These are phyloP conservation scores for Coniochaeta prunicola DNA, from an alignment of 2,329 filamentous ascomycete species.

Conservation along the genomic window DNA sequence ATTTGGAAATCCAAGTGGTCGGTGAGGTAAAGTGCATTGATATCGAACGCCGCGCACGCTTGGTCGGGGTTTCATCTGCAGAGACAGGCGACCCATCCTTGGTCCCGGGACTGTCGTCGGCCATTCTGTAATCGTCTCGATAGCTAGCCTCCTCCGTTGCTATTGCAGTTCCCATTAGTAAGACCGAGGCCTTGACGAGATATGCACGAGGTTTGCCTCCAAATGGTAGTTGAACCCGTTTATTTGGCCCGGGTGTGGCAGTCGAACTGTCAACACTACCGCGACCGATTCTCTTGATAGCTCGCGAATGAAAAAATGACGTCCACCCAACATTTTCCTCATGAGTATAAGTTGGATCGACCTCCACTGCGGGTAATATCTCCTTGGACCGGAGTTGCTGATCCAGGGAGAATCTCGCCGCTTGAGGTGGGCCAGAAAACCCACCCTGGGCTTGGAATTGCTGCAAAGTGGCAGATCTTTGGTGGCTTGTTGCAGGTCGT, in stretches of 20 bases:
- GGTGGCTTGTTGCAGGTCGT: slow-evolving; percentile 71
- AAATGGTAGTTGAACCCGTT: slow-evolving; percentile 17
- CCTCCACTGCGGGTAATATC: slow-evolving; percentile 8
- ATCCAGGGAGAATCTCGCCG: slow-evolving; percentile 24
- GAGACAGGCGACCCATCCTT: slow-evolving; percentile 2
- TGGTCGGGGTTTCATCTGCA: slow-evolving; percentile 19
- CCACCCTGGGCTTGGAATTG: slow-evolving; percentile 28
- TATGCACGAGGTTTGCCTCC: slow-evolving; percentile 21
- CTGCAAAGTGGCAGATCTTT: slow-evolving; percentile 65
- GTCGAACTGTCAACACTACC: slow-evolving; percentile 19
- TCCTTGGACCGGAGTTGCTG: slow-evolving; percentile 19
- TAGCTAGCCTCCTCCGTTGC: slow-evolving; percentile 12
- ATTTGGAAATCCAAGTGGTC: slow-evolving; percentile 47
- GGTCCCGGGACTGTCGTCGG: neutral
- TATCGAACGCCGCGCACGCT: slow-evolving; percentile 42
- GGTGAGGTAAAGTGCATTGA: slow-evolving; percentile 55
- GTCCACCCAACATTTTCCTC: slow-evolving; percentile 30
- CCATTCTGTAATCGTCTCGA: neutral
- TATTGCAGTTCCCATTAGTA: slow-evolving; percentile 14
- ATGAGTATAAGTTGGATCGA: slow-evolving; percentile 9
- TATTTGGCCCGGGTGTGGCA: slow-evolving; percentile 24
- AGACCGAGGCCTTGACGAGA: slow-evolving; percentile 25
- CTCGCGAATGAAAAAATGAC: slow-evolving; percentile 49
- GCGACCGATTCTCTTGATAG: slow-evolving; percentile 20
- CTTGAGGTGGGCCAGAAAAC: slow-evolving; percentile 10